Evolutionary conservation across 768 basidiomycete species (phyloP), one percentile per base, ranked within the genome.

Genomic region (Phlegmacium glaucopus): DNA sequence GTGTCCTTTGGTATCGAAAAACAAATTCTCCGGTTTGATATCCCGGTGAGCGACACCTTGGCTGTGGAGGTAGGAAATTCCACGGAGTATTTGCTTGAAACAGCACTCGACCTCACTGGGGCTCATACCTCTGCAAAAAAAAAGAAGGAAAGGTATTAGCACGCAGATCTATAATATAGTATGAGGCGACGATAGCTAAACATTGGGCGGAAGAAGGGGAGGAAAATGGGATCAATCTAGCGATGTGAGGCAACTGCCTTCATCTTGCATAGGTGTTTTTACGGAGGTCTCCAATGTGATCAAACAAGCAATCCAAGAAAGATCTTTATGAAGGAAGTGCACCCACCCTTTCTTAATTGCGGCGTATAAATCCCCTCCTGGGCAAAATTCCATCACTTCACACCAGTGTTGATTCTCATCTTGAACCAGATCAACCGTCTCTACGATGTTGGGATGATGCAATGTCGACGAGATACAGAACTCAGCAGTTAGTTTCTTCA

Each of bases 361-460:
- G 22, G 94, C 94, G 64, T 99, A 99, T 29, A 99, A 76, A 70
- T 99, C 95, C 2, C 95, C 95, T 37, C 96, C 96, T 4, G 94
- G 94, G 62, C 95, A 99, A 64, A 93, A 99, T 67, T 98, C 96
- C 95, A 99, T 98, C 39, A 99, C 95, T 66, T 98, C 96, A 62
- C 95, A 99, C 95, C 95, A 99, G 61, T 93, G 85, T 52, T 91
- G 85, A 52, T 72, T 80, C 69, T 99, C 95, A 67, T 99, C 96
- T 60, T 99, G 96, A n/a, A 99, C 89, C 49, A 99, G 84, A 66
- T 99, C 95, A 49, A 99, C 95, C 6, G 95, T 99, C 73, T 98
- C 94, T 62, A 98, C 94, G 59, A 98, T 81, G 65, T 98, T 98
- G 60, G 83, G 73, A 62, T 95, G 94, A 63, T 92, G 91, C 25